Evolutionary conservation across 176 grass and related monocot genomes (phyloP), one percentile per base, ranked within the genome.

Genomic region (Panicum miliaceum): DNA sequence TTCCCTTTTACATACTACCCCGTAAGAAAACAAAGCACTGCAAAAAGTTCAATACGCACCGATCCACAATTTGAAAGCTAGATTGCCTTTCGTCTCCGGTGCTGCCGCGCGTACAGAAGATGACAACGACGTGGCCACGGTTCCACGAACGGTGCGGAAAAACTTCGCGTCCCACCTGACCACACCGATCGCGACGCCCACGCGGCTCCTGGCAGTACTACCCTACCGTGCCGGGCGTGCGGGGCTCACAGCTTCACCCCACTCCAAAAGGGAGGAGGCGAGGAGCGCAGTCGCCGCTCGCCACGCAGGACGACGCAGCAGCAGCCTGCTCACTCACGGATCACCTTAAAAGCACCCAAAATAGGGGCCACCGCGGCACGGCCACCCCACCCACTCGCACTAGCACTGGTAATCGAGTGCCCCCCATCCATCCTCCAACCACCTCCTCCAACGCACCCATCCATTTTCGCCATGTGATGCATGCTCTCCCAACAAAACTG

Each of bases 381-480:
- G 41, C 8, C 41, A 42, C 41, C 41, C 41, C 41, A 42, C 41
- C 8, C 41, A 42, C 41, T 42, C 7, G 8, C 75, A 2, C 36
- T 23, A 8, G n/a, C 50, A 37, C 51, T 0, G 34, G 12, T 22
- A 15, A 5, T 19, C 51, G 9, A 22, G 29, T 75, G 71, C 23
- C 47, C 6, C 5, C 37, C 37, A 40, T 40, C 14, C 69, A 56
- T 75, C 56, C 62, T 9, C 6, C 56, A 62, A 53, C 52, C 8
- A 32, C 64, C 64, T 16, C 56, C 40, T 12, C 56, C 36, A 62
- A 32, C n/a, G 22, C 64, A 25, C 38, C 62, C 62, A 71, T 50
- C 64, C 64, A 73, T 52, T 86, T 81, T 25, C 16, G 25, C 71
- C 88, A 90, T 82, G 88, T 86, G 88, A 82, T 78, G 18, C 83